Base-by-base conservation (phyloP, 257 asterid genomes). In the Datura wrightii region DNA sequence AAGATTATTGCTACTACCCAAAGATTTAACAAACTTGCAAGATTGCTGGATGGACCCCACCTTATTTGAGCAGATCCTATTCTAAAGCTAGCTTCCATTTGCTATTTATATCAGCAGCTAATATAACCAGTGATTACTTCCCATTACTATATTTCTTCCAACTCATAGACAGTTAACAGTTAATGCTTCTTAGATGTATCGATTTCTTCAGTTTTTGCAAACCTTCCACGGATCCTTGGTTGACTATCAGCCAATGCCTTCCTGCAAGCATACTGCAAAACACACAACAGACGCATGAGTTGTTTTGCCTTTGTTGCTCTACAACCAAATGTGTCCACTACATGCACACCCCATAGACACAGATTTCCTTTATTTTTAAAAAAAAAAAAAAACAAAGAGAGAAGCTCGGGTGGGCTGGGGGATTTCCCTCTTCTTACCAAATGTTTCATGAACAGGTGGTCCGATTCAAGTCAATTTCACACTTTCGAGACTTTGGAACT, bases 181-280 rank as follows among this genome's bases (percentile, higher is more conserved):
- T 76, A 84, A 59, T 54, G 90, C 91, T 89, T 91, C 93, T 88
- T 90, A 50, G 84, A 85, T 65, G 88, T n/a, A 52, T 89, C 90
- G 7, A 65, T 44, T 88, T 89, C 93, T 66, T 94, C 97, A 0
- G 98, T 90, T 90, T 89, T 95, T 1, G 98, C 99, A 58, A 95
- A 95, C 85, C 99, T 88, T 83, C 99, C 98, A 1, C 99, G 97
- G 84, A 95, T 90, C 87, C 99, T 90, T 5, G 99, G 99, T 82
- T 95, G 99, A 87, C 92, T 92, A 84, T 95, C 99, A 1, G 99
- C 99, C 79, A 95, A 86, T n/a, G 94, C 98, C 89, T 95, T 95
- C 95, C 99, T 90, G 92, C 99, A 95, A 80, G 98, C 99, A 87
- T 95, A 95, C 99, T 95, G 91, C 79, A 79, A 62, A 7, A 10